Base-by-base conservation (phyloP, 495 filamentous ascomycete species). In the Aspergillus homomorphus region DNA sequence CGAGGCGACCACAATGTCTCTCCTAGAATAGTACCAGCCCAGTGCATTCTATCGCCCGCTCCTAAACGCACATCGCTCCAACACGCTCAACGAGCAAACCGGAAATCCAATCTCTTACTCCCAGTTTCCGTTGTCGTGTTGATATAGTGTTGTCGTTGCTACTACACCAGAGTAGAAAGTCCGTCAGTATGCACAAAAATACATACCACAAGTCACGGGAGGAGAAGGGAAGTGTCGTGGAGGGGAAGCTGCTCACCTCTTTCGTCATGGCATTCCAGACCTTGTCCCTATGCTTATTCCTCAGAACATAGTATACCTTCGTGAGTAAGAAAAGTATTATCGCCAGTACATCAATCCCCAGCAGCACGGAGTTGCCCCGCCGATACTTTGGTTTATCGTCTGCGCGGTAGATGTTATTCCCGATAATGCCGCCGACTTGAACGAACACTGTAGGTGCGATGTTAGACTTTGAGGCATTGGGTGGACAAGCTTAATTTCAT, bases 381-480 rank as follows among this genome's bases (percentile, higher is more conserved):
- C 62, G 58, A 42, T 74, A 84, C 28, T 80, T 65, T 1, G 82
- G 82, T 55, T 74, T 71, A 62, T 86, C 83, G 44, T 82, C 79
- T 15, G 76, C 76, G 38, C 80, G 73, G 64, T 84, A 86, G 44
- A 85, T 78, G 60, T 83, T 82, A 53, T 63, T 70, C 0, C 71
- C 69, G 56, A 82, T 77, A 33, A 84, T 80, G 48, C 74, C 80
- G 8, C 79, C 78, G 5, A 69, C 56, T 56, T 80, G 77, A 8
- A 78, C 75, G 26, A 63, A 70, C 77, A 79, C 65, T 66, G 24
- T 54, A 38, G 8, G 33, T 12, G n/a, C n/a, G n/a, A n/a, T n/a
- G n/a, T n/a, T n/a, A n/a, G n/a, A n/a, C n/a, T n/a, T n/a, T n/a
- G 33, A 2, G 33, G 12, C 33, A 30, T 38, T 14, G 33, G 15